Conservation (phyloP, 179 eudicot genomes). For the Beta lomatogona region DNA sequence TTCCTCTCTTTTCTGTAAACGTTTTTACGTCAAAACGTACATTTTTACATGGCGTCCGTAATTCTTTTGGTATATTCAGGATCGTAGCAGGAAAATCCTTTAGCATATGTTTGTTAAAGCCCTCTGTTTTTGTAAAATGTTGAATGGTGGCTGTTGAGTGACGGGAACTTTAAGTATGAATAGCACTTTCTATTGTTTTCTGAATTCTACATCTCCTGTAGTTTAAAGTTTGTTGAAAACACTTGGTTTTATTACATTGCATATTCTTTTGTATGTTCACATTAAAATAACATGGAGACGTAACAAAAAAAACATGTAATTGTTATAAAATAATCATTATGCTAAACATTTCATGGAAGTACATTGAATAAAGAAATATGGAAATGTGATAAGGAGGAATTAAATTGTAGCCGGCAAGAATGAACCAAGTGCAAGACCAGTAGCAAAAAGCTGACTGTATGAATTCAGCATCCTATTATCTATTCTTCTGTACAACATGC, state of each 20-base stretch:
- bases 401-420: not conserved
- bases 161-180: not conserved
- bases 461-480: not conserved
- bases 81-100: not conserved
- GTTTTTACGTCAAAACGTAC: not conserved
- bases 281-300: too few species aligned
- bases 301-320: too few species aligned
- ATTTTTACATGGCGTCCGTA: not conserved
- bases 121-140: not conserved
- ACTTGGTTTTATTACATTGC: not conserved
- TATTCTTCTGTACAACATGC: slow-evolving; percentile 15
- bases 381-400: too few species aligned
- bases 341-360: too few species aligned
- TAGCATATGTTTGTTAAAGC: too few species aligned
- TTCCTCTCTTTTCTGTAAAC: not conserved
- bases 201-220: not conserved
- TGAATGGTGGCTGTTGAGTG: not conserved
- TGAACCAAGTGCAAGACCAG: not conserved
- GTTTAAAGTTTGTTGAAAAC: not conserved
- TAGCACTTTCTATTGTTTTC: not conserved
- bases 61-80: not conserved
- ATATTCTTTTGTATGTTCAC: too few species aligned
- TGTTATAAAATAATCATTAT: too few species aligned
- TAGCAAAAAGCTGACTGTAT: not conserved
- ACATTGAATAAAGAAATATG: too few species aligned